phyloP scores from a whole-genome alignment of 2,329 filamentous ascomycete species.

The Akanthomyces uredinophilus region DNA sequence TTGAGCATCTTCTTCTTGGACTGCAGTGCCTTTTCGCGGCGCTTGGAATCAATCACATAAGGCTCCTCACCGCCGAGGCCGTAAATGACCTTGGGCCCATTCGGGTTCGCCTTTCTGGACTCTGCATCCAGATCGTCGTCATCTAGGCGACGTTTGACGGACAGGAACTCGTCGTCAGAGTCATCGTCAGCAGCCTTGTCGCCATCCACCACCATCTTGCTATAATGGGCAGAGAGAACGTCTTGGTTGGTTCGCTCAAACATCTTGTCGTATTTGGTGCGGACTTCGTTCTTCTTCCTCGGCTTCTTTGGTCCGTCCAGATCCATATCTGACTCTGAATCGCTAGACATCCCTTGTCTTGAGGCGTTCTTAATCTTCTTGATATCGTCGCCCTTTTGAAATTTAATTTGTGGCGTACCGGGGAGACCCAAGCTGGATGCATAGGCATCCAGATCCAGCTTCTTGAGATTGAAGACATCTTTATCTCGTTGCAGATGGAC shows the following conservation, averaged over 20 bases:
- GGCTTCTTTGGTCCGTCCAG: constrained; percentile 39
- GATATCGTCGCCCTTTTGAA: constrained; percentile 81
- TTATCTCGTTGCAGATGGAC: constrained; percentile 88
- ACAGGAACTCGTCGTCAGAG: constrained; percentile 76
- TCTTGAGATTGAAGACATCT: constrained; percentile 78
- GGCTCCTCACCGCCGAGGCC: constrained; percentile 66
- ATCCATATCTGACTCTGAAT: constrained; percentile 52
- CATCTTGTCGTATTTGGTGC: constrained; percentile 97
- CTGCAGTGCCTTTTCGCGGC: constrained; percentile 88
- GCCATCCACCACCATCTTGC: constrained; percentile 65
- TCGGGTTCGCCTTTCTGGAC: constrained; percentile 37
- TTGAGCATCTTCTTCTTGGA: constrained; percentile 93
- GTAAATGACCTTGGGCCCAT: constrained; percentile 54
- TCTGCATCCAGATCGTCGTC: constrained; percentile 58
- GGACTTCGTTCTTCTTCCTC: constrained; percentile 55
- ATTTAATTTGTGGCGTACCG: constrained; percentile 88
- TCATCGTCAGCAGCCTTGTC: constrained; percentile 47
- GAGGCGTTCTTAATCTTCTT: constrained; percentile 86
- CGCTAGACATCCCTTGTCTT: constrained; percentile 59
- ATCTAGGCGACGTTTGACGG: constrained; percentile 81
- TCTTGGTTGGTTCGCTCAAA: constrained; percentile 96
- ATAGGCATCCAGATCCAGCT: constrained; percentile 79
- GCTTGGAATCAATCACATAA: constrained; percentile 86
- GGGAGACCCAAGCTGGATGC: constrained; percentile 82
- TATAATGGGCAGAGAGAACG: constrained; percentile 89